phyloP scores from a whole-genome alignment of 805 yeast genomes.

The Candida hungchunana region DNA sequence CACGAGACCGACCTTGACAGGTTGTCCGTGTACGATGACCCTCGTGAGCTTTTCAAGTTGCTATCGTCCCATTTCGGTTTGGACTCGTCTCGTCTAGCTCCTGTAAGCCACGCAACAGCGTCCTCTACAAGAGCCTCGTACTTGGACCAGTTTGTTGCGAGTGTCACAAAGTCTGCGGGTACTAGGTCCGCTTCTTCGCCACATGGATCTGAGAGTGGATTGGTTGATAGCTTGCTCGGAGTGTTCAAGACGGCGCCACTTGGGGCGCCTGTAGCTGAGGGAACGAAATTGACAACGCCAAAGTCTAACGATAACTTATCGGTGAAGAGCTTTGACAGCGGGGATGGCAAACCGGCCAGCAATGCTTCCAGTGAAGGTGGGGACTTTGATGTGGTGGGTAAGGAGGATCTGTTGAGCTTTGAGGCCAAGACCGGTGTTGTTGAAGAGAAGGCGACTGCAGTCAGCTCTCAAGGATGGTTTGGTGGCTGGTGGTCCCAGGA shows the following conservation, averaged over 20 bases:
- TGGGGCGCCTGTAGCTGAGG: neutral
- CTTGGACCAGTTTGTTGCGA: slow-evolving; percentile 12
- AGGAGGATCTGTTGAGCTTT: slow-evolving; percentile 23
- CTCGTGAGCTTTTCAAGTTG: slow-evolving; percentile 4
- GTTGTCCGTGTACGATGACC: slow-evolving; percentile 8
- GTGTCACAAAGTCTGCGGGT: slow-evolving; percentile 1
- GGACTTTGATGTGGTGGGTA: slow-evolving; percentile 46
- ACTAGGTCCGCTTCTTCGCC: neutral
- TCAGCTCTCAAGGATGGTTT: slow-evolving; percentile 12
- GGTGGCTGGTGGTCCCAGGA: slow-evolving; percentile 14
- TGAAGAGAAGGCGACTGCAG: slow-evolving; percentile 2
- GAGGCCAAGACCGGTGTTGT: slow-evolving; percentile 2
- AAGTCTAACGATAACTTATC: neutral
- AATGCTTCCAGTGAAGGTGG: slow-evolving; percentile 9
- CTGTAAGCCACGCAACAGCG: neutral
- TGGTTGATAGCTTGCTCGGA: slow-evolving; percentile 12
- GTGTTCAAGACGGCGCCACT: slow-evolving; percentile 8
- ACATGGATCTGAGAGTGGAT: slow-evolving; percentile 2
- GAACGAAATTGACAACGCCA: neutral
- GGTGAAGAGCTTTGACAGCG: slow-evolving; percentile 1
- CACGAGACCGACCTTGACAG: slow-evolving; percentile 34
- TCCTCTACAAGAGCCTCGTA: neutral
- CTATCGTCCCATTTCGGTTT: slow-evolving; percentile 6
- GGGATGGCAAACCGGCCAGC: neutral
- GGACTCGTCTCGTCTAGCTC: slow-evolving; percentile 6